Evolutionary conservation across 139 green algal genomes (phyloP).

Genomic region (Closterium sp.): DNA sequence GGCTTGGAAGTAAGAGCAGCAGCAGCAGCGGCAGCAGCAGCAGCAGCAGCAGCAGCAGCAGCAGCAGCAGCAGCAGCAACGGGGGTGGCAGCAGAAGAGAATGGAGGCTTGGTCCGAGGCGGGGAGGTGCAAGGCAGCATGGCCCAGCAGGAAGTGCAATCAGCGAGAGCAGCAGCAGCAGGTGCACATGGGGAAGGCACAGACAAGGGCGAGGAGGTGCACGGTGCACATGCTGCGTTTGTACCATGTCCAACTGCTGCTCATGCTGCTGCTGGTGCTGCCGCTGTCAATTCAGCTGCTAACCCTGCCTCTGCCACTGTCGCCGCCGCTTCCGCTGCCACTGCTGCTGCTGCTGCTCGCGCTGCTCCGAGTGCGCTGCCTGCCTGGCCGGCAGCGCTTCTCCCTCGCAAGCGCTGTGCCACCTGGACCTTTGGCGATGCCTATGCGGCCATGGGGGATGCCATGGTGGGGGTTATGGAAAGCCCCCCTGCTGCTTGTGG

Average conservation of each 20-base stretch:
- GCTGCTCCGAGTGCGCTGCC: not conserved
- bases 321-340: not conserved
- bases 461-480: not conserved
- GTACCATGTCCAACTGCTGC: not conserved
- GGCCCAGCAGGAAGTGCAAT: too few species aligned
- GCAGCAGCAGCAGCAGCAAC: too few species aligned
- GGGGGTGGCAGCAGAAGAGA: not conserved
- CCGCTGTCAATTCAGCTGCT: too few species aligned
- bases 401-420: not conserved
- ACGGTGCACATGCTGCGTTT: not conserved
- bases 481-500: not conserved
- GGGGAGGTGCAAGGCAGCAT: too few species aligned
- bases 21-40: too few species aligned
- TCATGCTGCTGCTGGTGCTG: not conserved
- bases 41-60: too few species aligned
- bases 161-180: too few species aligned
- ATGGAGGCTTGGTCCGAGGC: too few species aligned
- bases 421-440: not conserved
- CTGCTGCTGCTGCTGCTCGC: not conserved
- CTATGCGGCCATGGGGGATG: not conserved
- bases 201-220: not conserved
- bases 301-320: not conserved
- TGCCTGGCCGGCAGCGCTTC: not conserved
- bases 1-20: too few species aligned
- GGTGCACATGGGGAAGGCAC: not conserved